Evolutionary conservation across 805 yeast genomes (phyloP), one percentile per base, ranked within the genome.

Genomic region (Pichia insulana): DNA sequence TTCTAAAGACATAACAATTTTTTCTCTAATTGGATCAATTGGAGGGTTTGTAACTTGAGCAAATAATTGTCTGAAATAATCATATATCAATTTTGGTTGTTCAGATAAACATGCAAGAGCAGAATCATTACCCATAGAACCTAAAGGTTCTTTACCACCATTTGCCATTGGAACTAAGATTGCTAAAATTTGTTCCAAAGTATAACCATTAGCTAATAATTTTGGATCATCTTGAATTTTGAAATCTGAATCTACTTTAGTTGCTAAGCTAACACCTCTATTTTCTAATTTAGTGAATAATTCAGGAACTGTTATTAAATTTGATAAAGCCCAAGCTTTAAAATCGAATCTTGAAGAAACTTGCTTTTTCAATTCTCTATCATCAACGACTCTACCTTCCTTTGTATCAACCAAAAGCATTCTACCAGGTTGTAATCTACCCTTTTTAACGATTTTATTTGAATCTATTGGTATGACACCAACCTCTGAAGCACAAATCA

Each of bases 41-140:
- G 98, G 97, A 44, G 98, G 98, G 67, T 90, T 90, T 27, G 98
- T 90, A 43, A 90, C 98, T 67, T 90, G 98, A 17, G 98, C 98
- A 68, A 90, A 90, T 58, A 90, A 73, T 64, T 90, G 95, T 57
- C 95, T 80, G 73, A 90, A 92, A 68, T 90, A 90, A 58, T 92
- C 98, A 63, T 84, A 90, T 49, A 87, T 69, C 49, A 92, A 67
- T 52, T 81, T 82, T 34, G 98, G 97, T 65, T 88, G 95, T 59
- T 85, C 90, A 31, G 95, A 82, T 53, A 90, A 68, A 66, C 98
- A 92, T 0, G 97, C 97, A 50, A 90, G 71, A 11, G 97, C 95
- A 40, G 92, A 79, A 60, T 90, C 98, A 59, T 90, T 90, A 71
- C 98, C 98, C 98, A 90, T 90, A 16, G 97, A 89, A 15, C 98